Percentiles rank a stretch among this genome's conserved stretches.
Evolutionary conservation across 768 basidiomycete genomes (phyloP).

Genomic region (Tubosaeta sp.): DNA sequence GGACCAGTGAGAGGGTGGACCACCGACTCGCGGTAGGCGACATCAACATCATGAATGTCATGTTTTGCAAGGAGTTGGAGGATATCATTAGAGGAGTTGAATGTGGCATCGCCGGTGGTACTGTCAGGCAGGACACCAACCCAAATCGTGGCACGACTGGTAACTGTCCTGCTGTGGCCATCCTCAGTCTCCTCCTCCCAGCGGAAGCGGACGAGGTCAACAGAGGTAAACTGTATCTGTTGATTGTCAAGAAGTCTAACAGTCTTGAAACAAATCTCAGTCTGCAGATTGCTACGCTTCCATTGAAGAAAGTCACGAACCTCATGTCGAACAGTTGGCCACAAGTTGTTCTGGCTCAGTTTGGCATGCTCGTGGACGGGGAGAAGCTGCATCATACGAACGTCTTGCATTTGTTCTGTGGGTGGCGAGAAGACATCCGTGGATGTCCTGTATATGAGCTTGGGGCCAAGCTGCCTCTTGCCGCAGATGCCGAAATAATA

Average conservation of each 20-base stretch:
- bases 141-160: not conserved
- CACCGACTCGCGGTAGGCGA: not conserved
- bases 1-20: not conserved
- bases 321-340: constrained; percentile 30
- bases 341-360: constrained; percentile 20
- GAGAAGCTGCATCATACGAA: not conserved
- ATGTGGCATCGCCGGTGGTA: not conserved
- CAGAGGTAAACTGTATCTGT: constrained; percentile 21
- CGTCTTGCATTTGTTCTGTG: not conserved
- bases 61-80: not conserved
- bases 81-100: not conserved
- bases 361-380: not conserved
- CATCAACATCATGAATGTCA: not conserved
- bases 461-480: not conserved
- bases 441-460: not conserved
- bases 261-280: constrained; percentile 34
- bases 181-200: not conserved
- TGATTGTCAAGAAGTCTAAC: constrained; percentile 24
- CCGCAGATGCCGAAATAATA: not conserved
- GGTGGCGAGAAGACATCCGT: not conserved
- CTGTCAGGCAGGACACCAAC: not conserved
- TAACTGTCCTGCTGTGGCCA: not conserved
- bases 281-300: constrained; percentile 23
- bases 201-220: constrained; percentile 16
- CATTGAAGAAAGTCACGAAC: constrained; percentile 35